These are phyloP conservation scores for Alternaria metachromatica DNA, from an alignment of 2,329 filamentous ascomycete species.

Conservation along the genomic window DNA sequence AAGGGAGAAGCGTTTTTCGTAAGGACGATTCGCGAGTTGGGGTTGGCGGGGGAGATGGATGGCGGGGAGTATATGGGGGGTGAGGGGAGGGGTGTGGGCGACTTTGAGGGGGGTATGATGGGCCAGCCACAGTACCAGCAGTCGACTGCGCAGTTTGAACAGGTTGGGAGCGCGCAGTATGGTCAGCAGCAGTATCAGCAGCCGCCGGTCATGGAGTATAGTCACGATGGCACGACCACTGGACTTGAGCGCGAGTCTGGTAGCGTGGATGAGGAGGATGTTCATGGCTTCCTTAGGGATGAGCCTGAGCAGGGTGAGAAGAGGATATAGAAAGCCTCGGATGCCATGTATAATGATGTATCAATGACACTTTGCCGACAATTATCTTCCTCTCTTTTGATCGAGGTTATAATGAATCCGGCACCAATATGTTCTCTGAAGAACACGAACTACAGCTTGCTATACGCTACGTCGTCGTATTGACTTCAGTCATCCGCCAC, in stretches of 20 bases:
- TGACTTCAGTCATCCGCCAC: not conserved
- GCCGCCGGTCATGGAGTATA: not conserved
- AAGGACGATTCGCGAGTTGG: constrained; percentile 11
- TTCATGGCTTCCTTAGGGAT: constrained; percentile 21
- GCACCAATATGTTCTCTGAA: not conserved
- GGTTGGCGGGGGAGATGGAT: constrained; percentile 19
- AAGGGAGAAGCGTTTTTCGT: constrained; percentile 28
- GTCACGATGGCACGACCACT: not conserved
- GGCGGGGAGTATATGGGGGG: constrained; percentile 12
- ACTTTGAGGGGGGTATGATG: not conserved
- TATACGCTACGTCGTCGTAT: not conserved
- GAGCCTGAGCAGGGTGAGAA: constrained; percentile 8
- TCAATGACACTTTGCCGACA: not conserved
- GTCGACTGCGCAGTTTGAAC: not conserved
- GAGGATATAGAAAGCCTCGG: not conserved
- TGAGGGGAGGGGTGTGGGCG: not conserved
- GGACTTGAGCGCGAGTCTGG: not conserved
- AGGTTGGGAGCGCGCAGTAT: not conserved
- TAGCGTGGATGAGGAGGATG: constrained; percentile 11
- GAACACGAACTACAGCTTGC: not conserved
- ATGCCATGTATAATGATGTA: not conserved
- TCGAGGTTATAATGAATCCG: not conserved
- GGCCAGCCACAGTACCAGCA: not conserved
- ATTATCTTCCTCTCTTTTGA: not conserved
- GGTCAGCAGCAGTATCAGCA: not conserved